Evolutionary conservation across 2,329 filamentous ascomycete genomes (phyloP), one percentile per base, ranked within the genome.

Genomic region (Aspergillus oerlinghausenensis): DNA sequence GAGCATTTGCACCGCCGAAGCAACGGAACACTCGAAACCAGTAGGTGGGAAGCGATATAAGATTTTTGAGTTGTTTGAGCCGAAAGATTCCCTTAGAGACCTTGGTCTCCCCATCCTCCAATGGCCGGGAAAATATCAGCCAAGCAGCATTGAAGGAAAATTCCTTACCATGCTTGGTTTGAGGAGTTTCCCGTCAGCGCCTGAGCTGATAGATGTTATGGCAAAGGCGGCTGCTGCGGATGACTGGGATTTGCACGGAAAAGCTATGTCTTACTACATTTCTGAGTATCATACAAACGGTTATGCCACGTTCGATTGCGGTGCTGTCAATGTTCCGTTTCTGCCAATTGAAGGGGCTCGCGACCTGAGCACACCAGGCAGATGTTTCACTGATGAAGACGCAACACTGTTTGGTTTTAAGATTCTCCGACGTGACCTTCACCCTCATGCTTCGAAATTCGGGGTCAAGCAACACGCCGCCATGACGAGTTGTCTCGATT

Each of bases 401-500:
- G 89, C 90, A 23, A 81, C 87, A 0, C 79, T 95, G 4, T 80
- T 99, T 52, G 90, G 90, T 0, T 97, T 96, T 67, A 80, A 86
- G 26, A 88, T 96, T 19, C 76, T 99, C 35, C 82, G 84, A 59
- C 82, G 77, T 50, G 89, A 94, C 61, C 80, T 97, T n/a, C 87
- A 89, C 58, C 76, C 82, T 10, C 90, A 97, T 77, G 90, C 92
- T 17, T 79, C 82, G 54, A 93, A 94, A 75, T 92, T 99, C 66
- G 92, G 92, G 1, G 92, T 99, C 4, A 82, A 83, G n/a, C 76
- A 83, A 53, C 87, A 99, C 70, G 94, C 95, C 0, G 84, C 87
- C 0, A 88, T 97, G 59, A 79, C 80, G 1, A 84, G 88, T 26
- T 96, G 92, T 67, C 84, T 95, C 11, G 86, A 88, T 43, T 82